These are phyloP conservation scores for Debaryomyces sp. DNA, from an alignment of 1,139 yeast genomes.

Conservation along the genomic window DNA sequence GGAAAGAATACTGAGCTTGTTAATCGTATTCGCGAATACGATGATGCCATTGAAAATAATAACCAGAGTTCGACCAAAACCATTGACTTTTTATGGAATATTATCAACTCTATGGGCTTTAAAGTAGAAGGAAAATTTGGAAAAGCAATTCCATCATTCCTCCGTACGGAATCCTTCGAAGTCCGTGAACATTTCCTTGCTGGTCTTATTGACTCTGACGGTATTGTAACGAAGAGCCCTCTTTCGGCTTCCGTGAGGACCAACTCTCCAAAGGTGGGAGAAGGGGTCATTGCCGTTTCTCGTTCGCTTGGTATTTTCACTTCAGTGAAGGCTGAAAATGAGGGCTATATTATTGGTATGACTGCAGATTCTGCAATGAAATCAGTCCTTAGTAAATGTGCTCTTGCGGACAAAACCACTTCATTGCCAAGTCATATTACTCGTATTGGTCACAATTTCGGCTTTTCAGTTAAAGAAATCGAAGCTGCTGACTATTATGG, in stretches of 20 bases:
- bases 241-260: constrained; percentile 30
- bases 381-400: constrained; percentile 24
- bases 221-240: constrained; percentile 24
- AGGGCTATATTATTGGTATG: constrained; percentile 15
- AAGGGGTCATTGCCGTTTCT: constrained; percentile 34
- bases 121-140: neutral
- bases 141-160: constrained; percentile 18
- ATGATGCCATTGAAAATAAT: neutral
- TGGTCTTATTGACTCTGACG: constrained; percentile 42
- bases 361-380: constrained; percentile 18
- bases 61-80: constrained; percentile 4
- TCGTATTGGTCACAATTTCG: constrained; percentile 25
- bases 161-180: constrained; percentile 21
- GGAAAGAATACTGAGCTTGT: constrained; percentile 8
- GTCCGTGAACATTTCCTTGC: constrained; percentile 43
- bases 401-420: constrained; percentile 16
- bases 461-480: constrained; percentile 26
- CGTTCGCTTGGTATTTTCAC: constrained; percentile 41
- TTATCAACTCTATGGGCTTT: constrained; percentile 8
- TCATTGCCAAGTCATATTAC: constrained; percentile 13
- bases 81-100: constrained; percentile 9
- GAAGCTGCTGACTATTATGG: constrained; percentile 39
- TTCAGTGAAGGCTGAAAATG: constrained; percentile 16
- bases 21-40: constrained; percentile 7
- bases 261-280: constrained; percentile 26